These are phyloP conservation scores for Primulina huaijiensis DNA, from an alignment of 257 asterid species.

Conservation along the genomic window DNA sequence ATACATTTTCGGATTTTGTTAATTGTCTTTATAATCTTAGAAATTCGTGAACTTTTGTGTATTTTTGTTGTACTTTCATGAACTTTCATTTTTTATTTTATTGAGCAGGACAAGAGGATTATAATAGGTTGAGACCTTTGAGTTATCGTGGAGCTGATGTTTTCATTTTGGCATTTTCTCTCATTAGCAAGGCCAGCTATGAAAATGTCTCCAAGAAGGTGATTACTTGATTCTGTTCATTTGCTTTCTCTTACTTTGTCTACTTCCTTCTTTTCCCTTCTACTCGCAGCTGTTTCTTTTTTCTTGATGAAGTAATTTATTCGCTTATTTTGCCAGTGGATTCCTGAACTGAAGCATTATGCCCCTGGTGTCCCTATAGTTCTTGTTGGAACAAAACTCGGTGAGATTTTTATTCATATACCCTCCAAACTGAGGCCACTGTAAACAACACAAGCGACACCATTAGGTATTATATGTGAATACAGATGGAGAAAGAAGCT, in stretches of 20 bases:
- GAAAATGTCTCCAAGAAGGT: constrained; percentile 80
- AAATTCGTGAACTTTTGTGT: background rate
- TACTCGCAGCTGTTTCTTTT: constrained; percentile 4
- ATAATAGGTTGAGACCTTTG: constrained; percentile 69
- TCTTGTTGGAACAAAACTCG: constrained; percentile 80
- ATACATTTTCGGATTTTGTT: constrained; percentile 10
- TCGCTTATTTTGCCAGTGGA: constrained; percentile 51
- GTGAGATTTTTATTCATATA: constrained; percentile 39
- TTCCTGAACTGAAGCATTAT: constrained; percentile 76
- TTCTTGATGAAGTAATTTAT: constrained; percentile 8
- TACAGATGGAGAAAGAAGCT: background rate
- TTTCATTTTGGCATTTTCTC: constrained; percentile 71
- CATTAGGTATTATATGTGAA: background rate
- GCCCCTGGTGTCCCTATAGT: constrained; percentile 79
- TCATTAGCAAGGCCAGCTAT: constrained; percentile 77
- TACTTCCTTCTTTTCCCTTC: constrained; percentile 8
- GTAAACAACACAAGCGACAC: constrained; percentile 1
- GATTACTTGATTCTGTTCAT: constrained; percentile 15
- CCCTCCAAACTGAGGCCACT: constrained; percentile 6
- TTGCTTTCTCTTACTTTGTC: constrained; percentile 1
- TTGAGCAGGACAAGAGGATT: constrained; percentile 76
- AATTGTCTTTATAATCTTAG: constrained; percentile 11
- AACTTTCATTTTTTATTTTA: constrained; percentile 13
- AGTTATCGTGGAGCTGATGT: constrained; percentile 87
- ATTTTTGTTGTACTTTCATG: constrained; percentile 13